Base-by-base conservation (phyloP, 2,329 filamentous ascomycete genomes). In the Drechslerella dactyloides region DNA sequence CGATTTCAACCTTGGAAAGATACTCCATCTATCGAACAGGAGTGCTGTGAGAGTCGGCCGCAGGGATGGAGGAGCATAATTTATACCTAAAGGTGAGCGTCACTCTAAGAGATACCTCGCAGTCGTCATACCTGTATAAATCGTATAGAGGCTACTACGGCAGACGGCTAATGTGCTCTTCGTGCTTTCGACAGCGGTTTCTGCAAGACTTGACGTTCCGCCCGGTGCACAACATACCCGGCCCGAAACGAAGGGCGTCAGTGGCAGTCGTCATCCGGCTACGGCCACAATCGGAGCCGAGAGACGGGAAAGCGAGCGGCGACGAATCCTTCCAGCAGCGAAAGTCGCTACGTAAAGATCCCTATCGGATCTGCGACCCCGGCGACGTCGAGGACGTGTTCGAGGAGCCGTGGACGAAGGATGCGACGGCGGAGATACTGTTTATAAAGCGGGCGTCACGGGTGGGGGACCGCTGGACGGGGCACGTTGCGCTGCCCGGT, bases 401-500 rank as follows among this genome's bases (percentile, higher is more conserved):
- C 77, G 79, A 81, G 1, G 86, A 87, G 75, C 78, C 83, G 15
- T 90, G 88, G 88, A 86, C 88, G 5, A 82, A 84, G 74, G 80
- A 87, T 77, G 87, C 87, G 23, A 85, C 87, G 72, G 85, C 87
- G 0, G 88, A 90, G 78, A 81, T 87, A n/a, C 81, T 90, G 2
- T 89, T 90, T 78, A 90, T 90, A 78, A 90, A 90, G 77, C 82
- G 88, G 51, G 85, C 88, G 1, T 83, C 86, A 2, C 81, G 88
- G 40, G 81, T 83, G 61, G 87, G 87, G 6, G 88, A 90, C 78
- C 82, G 87, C 65, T 90, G 88, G 88, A 89, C 86, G 1, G 84
- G 85, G 1, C 88, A 90, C 80, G 84, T 89, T 64, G 88, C 88
- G 0, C 79, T 90, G 2, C 88, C 88, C 0, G 88, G 88, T 21